Conservation (phyloP, 2,329 filamentous ascomycete species). For the Ilyonectria mors-panacis region DNA sequence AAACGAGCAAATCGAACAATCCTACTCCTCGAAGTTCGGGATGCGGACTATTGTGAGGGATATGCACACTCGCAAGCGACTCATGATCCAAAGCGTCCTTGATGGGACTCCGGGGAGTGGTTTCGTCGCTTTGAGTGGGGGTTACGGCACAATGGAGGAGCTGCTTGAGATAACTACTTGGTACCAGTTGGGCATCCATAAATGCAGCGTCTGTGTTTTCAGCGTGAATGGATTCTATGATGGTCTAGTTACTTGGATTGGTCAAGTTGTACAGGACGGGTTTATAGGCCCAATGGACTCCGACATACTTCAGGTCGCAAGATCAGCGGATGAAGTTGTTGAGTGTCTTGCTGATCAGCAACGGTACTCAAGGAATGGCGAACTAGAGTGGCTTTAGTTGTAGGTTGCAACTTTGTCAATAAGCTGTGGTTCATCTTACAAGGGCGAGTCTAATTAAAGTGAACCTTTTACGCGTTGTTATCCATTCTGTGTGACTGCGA, state of each 20-base stretch:
- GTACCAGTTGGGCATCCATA: slow-evolving; percentile 18
- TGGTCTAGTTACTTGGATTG: neutral
- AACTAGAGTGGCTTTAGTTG: slow-evolving; percentile 9
- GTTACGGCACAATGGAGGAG: slow-evolving; percentile 15
- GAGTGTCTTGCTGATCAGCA: neutral
- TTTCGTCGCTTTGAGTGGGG: slow-evolving; percentile 10
- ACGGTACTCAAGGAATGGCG: neutral
- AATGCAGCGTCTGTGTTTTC: slow-evolving; percentile 2
- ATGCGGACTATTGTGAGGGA: slow-evolving; percentile 11
- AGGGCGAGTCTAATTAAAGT: no score
- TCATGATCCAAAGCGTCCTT: slow-evolving; percentile 8
- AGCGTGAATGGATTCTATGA: slow-evolving; percentile 5
- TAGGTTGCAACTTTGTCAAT: no score
- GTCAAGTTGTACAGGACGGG: slow-evolving; percentile 8
- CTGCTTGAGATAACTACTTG: slow-evolving; percentile 15
- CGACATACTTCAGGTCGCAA: slow-evolving; percentile 1
- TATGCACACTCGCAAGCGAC: slow-evolving; percentile 14
- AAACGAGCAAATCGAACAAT: neutral
- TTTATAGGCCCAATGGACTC: slow-evolving; percentile 1
- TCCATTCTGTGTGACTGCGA: no score
- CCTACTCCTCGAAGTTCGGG: neutral
- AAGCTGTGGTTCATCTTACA: no score
- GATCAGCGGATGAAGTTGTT: slow-evolving; percentile 6
- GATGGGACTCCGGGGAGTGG: slow-evolving; percentile 5
- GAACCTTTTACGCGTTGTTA: no score